Percentiles rank a stretch among this genome's conserved stretches.
Conservation (phyloP, 73 alveolate genomes). For the Stentor roeselii region DNA sequence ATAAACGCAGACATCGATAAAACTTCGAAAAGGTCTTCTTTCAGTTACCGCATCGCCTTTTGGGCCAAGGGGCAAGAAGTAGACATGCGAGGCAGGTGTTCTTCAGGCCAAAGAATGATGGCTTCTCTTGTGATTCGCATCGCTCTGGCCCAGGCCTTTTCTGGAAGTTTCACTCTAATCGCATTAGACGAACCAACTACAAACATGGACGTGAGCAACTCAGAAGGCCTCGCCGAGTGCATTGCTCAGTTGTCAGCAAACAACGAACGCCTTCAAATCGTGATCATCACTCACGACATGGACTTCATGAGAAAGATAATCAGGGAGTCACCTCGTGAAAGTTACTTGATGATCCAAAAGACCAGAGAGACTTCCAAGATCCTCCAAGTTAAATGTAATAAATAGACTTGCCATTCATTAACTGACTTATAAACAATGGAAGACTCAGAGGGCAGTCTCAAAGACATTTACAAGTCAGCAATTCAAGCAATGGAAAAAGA, state of each 20-base stretch:
- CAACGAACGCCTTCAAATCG: constrained; percentile 77
- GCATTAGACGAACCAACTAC: constrained; percentile 99
- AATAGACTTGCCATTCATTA: too few relatives aligned
- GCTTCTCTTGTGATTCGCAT: constrained; percentile 96
- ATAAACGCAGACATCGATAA: constrained; percentile 86
- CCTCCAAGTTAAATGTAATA: not conserved
- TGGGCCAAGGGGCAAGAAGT: constrained; percentile 60
- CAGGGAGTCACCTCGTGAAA: not conserved
- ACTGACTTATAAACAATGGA: too few relatives aligned
- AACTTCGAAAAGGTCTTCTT: constrained; percentile 66
- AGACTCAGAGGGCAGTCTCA: not conserved
- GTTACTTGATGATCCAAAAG: not conserved
- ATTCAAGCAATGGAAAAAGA: not conserved
- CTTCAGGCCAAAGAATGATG: constrained; percentile 98
- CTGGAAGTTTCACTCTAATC: constrained; percentile 91
- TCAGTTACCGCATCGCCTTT: constrained; percentile 89
- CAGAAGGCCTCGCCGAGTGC: constrained; percentile 93
- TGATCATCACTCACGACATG: constrained; percentile 96
- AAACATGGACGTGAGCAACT: constrained; percentile 93
- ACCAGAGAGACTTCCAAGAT: not conserved
- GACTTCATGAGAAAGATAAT: constrained; percentile 49
- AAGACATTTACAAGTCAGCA: not conserved
- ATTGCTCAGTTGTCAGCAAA: constrained; percentile 80
- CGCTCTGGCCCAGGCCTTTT: constrained; percentile 99
- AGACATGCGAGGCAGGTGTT: constrained; percentile 99